Evolutionary conservation across 306 rosid genomes (phyloP), one percentile per base, ranked within the genome.

Genomic region (Astragalus glycyphyllos): DNA sequence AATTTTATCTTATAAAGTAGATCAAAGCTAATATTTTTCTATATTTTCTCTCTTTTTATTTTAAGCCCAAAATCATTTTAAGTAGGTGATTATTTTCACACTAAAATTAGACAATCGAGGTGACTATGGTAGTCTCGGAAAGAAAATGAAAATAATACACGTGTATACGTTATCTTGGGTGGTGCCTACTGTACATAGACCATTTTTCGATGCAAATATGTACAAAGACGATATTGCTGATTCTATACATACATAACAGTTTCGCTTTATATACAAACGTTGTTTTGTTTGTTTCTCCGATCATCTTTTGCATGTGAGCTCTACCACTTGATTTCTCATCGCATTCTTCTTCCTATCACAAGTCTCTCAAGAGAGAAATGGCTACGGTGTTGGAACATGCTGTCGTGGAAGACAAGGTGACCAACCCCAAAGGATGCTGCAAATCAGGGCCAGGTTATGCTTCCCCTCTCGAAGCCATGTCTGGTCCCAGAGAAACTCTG

Each of bases 391-490:
- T 8, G 50, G 20, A 32, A 35, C 56, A 44, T 6, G 56, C 8
- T 9, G 67, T 9, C 11, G 66, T 67, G 26, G 45, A 12, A 16
- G 61, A 11, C 14, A 69, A 53, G 29, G 51, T 0, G 31, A 41
- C 34, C 13, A 71, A 68, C 32, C 58, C 6, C 2, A 42, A 64
- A 3, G 78, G 67, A 1, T 87, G 96, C 82, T 88, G 97, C 80
- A 68, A 63, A 58, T 65, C 62, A 54, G 98, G 98, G 8, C 98
- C 98, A 0, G 97, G 98, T 2, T 94, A 90, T 48, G 90, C 92
- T 63, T 47, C 89, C 2, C 98, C 98, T 0, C 71, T 86, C 9
- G 81, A 81, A 11, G 97, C 98, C 83, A 89, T 94, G 89, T 68
- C 89, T 48, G 98, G 97, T 77, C 96, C 98, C 8, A 84, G 75